Evolutionary conservation across 2,329 filamentous ascomycete species (phyloP).

Genomic region (Pseudocercospora fijiensis): DNA sequence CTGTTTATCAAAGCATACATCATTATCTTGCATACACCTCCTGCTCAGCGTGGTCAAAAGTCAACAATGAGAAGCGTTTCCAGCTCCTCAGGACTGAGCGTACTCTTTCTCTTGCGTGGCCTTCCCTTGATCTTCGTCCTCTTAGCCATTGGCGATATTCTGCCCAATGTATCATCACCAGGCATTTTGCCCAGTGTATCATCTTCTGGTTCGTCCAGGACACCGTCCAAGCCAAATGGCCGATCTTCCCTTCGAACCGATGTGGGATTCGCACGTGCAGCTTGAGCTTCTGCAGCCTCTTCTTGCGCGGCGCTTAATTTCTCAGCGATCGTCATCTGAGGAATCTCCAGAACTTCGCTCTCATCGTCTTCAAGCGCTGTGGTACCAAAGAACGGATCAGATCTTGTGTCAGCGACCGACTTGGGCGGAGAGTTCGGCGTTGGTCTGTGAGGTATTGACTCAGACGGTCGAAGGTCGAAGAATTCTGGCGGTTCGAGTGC

Average conservation of each 20-base stretch:
- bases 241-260: constrained; percentile 4
- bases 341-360: constrained; percentile 32
- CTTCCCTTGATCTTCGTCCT: constrained; percentile 55
- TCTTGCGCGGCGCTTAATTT: constrained; percentile 47
- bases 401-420: neutral
- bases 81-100: constrained; percentile 72
- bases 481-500: constrained; percentile 38
- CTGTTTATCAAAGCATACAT: neutral
- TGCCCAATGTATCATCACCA: constrained; percentile 34
- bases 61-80: constrained; percentile 52
- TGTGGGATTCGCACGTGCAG: constrained; percentile 23
- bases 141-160: constrained; percentile 43
- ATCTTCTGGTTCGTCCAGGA: constrained; percentile 30
- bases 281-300: constrained; percentile 47
- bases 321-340: constrained; percentile 45
- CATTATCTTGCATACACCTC: neutral
- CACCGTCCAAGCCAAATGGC: constrained; percentile 28
- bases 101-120: constrained; percentile 68
- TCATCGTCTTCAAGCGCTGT: constrained; percentile 39
- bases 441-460: constrained; percentile 13
- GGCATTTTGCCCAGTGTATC: constrained; percentile 20
- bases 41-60: neutral
- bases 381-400: constrained; percentile 19
- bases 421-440: constrained; percentile 19
- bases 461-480: constrained; percentile 38